Evolutionary conservation across 2,329 filamentous ascomycete species (phyloP).

Genomic region (Trichophyton benhamiae): DNA sequence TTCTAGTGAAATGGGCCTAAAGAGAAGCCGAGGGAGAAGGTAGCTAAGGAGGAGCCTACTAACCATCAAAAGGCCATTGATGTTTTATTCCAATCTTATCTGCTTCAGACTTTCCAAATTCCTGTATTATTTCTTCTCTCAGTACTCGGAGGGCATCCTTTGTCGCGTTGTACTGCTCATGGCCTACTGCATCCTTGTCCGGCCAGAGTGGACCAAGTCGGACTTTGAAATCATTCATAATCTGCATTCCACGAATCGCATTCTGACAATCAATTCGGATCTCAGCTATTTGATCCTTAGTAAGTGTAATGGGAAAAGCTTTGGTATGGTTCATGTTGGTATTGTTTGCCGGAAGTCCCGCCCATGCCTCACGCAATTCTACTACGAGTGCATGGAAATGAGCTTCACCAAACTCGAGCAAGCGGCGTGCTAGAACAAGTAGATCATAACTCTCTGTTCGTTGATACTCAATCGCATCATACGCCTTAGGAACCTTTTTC

Average conservation of each 20-base stretch:
- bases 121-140: constrained; percentile 5
- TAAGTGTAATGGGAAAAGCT: not conserved
- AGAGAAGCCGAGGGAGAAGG: no score
- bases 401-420: constrained; percentile 10
- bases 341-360: constrained; percentile 2
- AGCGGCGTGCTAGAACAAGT: constrained; percentile 7
- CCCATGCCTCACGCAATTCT: constrained; percentile 5
- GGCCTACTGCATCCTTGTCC: constrained; percentile 8
- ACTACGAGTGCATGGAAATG: constrained; percentile 6
- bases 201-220: constrained; percentile 11
- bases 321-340: not conserved
- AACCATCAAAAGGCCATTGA: constrained; percentile 8
- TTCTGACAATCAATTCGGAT: constrained; percentile 5
- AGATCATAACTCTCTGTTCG: constrained; percentile 5
- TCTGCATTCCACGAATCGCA: constrained; percentile 4
- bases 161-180: constrained; percentile 8
- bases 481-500: constrained; percentile 1
- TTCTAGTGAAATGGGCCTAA: no score
- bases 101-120: constrained; percentile 6
- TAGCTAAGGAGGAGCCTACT: not conserved
- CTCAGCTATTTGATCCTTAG: constrained; percentile 1
- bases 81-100: constrained; percentile 5
- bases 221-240: constrained; percentile 7
- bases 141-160: constrained; percentile 6
- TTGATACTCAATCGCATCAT: constrained; percentile 8